Base-by-base conservation (phyloP, 2,329 filamentous ascomycete species). In the Trichoderma guizhouense region DNA sequence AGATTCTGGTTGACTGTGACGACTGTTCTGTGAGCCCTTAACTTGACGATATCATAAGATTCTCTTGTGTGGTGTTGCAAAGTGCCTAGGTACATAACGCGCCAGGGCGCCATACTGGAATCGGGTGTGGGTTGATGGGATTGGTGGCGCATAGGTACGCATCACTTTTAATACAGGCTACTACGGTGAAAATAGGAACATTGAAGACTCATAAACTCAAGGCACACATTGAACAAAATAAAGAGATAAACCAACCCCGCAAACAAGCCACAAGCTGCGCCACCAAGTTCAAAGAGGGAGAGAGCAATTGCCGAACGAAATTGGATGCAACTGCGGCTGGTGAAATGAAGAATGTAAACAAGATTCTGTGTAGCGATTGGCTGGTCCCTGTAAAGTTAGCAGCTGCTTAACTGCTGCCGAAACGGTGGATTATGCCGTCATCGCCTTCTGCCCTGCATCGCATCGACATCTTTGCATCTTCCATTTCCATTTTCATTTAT, bases 191-290 rank as follows among this genome's bases (percentile, higher is more conserved):
- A 34, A 5, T 14, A 34, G 32, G 30, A 30, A 30, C 8, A 30
- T 30, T 30, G 30, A 34, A 34, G 32, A 34, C 32, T 34, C 32
- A 34, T 34, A 34, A 34, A 34, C 7, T 43, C 39, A 4, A 51
- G 43, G 43, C n/a, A 51, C 43, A 51, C 9, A 12, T n/a, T 51
- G n/a, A 28, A 51, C 43, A 51, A 47, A 51, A n/a, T n/a, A 15
- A 5, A n/a, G n/a, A 21, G n/a, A 51, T 51, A 2, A 0, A 3
- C 9, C 18, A 43, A 21, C 0, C 0, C n/a, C 1, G 43, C 9
- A 26, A 26, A 57, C 53, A 14, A 57, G 53, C 53, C 55, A 24
- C 32, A 39, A 62, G 18, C 60, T 63, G 36, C 60, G 24, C 60
- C 60, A 61, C 30, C 55, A 3, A 30, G 26, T 30, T 21, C n/a